phyloP scores from a whole-genome alignment of 495 filamentous ascomycete species.

The Glonium stellatum region DNA sequence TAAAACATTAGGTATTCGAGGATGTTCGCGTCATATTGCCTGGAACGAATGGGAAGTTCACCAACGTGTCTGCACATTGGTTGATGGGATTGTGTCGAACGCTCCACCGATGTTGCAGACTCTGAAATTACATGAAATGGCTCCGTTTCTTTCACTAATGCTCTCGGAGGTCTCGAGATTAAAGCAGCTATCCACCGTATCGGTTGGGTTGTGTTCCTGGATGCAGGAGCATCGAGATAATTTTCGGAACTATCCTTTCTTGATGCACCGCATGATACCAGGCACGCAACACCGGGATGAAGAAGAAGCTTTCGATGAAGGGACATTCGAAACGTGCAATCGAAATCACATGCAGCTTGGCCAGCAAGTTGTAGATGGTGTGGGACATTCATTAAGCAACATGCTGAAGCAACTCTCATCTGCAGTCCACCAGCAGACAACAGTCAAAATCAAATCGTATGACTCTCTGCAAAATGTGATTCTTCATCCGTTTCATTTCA shows the following conservation, averaged over 20 bases:
- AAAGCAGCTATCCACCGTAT: conserved; percentile 12
- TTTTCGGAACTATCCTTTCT: conserved; percentile 10
- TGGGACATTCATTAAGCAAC: conserved; percentile 17
- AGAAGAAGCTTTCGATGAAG: conserved; percentile 23
- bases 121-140: conserved; percentile 23
- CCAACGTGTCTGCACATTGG: conserved; percentile 21
- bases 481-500: conserved; percentile 20
- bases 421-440: conserved; percentile 9
- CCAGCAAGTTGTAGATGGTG: conserved; percentile 15
- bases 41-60: conserved; percentile 27
- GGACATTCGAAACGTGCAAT: conserved; percentile 14
- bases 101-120: conserved; percentile 18
- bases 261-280: conserved; percentile 13
- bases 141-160: conserved; percentile 19
- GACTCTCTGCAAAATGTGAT: conserved; percentile 11
- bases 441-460: conserved; percentile 13
- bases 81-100: conserved; percentile 17
- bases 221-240: conserved; percentile 22
- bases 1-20: conserved; percentile 22
- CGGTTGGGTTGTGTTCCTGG: conserved; percentile 18
- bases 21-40: conserved; percentile 15
- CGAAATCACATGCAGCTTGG: conserved; percentile 24
- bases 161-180: conserved; percentile 12
- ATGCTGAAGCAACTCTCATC: conserved; percentile 13
- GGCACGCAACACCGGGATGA: conserved; percentile 23